phyloP scores from a whole-genome alignment of 768 basidiomycete species.

The Boletellus emodensis region DNA sequence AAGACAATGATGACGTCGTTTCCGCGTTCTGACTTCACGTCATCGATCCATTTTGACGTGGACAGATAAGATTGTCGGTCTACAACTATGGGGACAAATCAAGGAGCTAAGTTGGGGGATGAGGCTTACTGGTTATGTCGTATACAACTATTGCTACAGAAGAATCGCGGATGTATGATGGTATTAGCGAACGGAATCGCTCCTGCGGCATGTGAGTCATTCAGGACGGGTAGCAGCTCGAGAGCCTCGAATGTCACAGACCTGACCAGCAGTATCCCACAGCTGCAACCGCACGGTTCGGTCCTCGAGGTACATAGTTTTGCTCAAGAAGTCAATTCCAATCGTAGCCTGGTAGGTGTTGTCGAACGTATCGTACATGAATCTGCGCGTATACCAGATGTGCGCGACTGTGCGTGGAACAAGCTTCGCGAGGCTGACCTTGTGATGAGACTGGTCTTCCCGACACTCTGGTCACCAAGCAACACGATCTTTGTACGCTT shows the following conservation, averaged over 20 bases:
- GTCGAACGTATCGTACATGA: conserved; percentile 99
- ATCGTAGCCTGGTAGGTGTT: conserved; percentile 98
- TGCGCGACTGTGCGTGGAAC: not conserved
- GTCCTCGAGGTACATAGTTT: conserved; percentile 99
- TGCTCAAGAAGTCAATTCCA: conserved; percentile 98
- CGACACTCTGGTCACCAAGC: conserved; percentile 95
- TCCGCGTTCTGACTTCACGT: conserved; percentile 94
- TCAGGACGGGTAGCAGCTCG: conserved; percentile 1
- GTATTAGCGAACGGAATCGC: conserved; percentile 95
- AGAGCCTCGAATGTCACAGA: conserved; percentile 27
- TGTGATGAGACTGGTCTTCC: conserved; percentile 98
- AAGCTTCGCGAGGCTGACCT: conserved; percentile 46
- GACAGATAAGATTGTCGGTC: conserved; percentile 98
- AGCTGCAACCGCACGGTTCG: conserved; percentile 94
- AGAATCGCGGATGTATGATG: conserved; percentile 97
- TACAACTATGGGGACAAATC: conserved; percentile 29
- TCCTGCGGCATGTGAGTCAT: conserved; percentile 50
- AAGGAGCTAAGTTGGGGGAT: conserved; percentile 1
- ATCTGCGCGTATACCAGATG: conserved; percentile 44
- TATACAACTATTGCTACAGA: conserved; percentile 98
- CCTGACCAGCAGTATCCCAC: conserved; percentile 98
- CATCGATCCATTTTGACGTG: conserved; percentile 99
- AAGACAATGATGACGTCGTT: conserved; percentile 98
- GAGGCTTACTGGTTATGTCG: conserved; percentile 89
- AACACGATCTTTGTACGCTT: conserved; percentile 97